phyloP scores from a whole-genome alignment of 768 basidiomycete species.

The Gloeopeniophorella convolvens region DNA sequence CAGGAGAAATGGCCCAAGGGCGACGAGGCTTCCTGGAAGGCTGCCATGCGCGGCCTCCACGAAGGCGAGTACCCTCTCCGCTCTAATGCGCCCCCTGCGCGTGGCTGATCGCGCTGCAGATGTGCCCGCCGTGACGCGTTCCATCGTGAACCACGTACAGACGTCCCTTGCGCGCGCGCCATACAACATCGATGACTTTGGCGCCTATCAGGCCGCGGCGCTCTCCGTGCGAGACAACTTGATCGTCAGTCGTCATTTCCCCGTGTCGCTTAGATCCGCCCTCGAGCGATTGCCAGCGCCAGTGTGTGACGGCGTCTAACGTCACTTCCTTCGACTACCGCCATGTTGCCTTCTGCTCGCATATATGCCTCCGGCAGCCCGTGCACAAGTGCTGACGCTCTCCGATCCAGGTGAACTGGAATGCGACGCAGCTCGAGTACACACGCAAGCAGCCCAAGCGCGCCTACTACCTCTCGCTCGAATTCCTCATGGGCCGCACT shows the following conservation, averaged over 20 bases:
- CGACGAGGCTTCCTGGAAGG: constrained; percentile 70
- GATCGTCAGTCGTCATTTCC: constrained; percentile 41
- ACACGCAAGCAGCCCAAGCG: constrained; percentile 82
- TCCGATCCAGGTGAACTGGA: constrained; percentile 65
- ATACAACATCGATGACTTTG: constrained; percentile 80
- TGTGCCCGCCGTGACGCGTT: constrained; percentile 56
- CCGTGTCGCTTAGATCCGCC: too few relatives aligned
- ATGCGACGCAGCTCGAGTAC: constrained; percentile 68
- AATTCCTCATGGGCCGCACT: constrained; percentile 83
- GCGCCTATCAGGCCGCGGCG: constrained; percentile 90
- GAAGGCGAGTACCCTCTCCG: constrained; percentile 35
- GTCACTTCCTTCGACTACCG: too few relatives aligned
- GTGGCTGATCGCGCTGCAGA: constrained; percentile 35
- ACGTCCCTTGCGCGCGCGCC: constrained; percentile 88
- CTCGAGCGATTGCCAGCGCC: too few relatives aligned
- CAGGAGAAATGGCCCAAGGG: constrained; percentile 84
- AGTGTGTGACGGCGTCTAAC: too few relatives aligned
- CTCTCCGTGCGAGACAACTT: constrained; percentile 85
- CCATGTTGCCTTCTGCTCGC: too few relatives aligned
- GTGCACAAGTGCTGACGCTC: not conserved
- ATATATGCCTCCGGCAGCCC: too few relatives aligned
- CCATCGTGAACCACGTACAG: constrained; percentile 78
- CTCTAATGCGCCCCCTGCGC: not conserved
- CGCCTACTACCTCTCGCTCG: constrained; percentile 93
- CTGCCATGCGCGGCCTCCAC: constrained; percentile 49